These are phyloP conservation scores for Suillus decipiens DNA, from an alignment of 768 basidiomycete genomes.

Conservation along the genomic window DNA sequence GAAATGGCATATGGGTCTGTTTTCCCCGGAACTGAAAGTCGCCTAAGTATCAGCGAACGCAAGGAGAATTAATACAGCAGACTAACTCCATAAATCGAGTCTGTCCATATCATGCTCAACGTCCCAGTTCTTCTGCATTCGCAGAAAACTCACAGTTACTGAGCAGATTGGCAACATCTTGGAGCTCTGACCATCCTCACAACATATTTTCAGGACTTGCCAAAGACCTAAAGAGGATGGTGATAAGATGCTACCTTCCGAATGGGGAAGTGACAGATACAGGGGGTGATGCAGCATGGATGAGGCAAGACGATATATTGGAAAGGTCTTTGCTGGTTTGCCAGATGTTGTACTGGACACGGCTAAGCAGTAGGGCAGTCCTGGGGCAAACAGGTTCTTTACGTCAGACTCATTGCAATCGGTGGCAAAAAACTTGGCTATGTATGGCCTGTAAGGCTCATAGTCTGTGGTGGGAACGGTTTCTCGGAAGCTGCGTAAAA, in stretches of 20 bases:
- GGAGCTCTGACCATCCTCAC: background rate
- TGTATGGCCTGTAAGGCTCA: slow-evolving; percentile 22
- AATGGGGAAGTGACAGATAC: background rate
- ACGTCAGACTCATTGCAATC: slow-evolving; percentile 14
- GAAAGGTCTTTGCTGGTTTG: slow-evolving; percentile 20
- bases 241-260: background rate
- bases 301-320: slow-evolving; percentile 18
- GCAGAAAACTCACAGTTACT: background rate
- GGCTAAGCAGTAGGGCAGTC: slow-evolving; percentile 24
- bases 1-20: slow-evolving; percentile 22
- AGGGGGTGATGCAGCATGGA: background rate
- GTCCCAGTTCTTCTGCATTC: background rate
- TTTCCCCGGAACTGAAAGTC: slow-evolving; percentile 14
- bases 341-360: slow-evolving; percentile 22
- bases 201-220: background rate
- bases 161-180: background rate
- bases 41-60: background rate
- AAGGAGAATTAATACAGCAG: no score
- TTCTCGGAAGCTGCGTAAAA: slow-evolving; percentile 20
- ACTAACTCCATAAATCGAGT: background rate
- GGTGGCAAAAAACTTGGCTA: slow-evolving; percentile 15
- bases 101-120: background rate
- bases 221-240: background rate
- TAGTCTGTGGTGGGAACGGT: slow-evolving; percentile 23
- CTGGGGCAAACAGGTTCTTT: slow-evolving; percentile 25